Evolutionary conservation across 2,329 filamentous ascomycete genomes (phyloP), one percentile per base, ranked within the genome.

Genomic region (Tothia fuscella): DNA sequence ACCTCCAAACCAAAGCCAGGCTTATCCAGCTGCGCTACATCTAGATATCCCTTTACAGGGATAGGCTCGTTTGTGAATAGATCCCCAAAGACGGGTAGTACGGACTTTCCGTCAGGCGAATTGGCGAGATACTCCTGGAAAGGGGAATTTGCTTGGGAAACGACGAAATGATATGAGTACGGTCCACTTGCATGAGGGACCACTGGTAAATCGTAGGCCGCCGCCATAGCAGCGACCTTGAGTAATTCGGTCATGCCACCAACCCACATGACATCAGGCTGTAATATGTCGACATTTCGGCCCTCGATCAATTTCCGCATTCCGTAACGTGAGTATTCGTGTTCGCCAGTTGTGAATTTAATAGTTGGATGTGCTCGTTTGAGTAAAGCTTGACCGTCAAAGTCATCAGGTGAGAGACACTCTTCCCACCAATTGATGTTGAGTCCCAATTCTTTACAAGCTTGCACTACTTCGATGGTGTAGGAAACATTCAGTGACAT

Each of bases 81-180:
- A 52, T 93, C 83, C 26, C 88, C 88, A 60, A 95, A 95, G 5
- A 95, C 88, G 2, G 88, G 88, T 47, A 89, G 66, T 14, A 95
- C 88, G 47, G 78, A 87, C 67, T 86, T 84, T 37, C 88, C 88
- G 53, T 95, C 87, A 1, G 87, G 76, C 2, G 86, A 93, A 65
- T 94, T 94, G 51, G 88, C 88, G 19, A 95, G 73, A 56, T 95
- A 95, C 63, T 95, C 88, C 61, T 95, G 88, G 72, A 95, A 95
- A 4, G 88, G 88, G 12, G 82, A 84, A 65, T 94, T 93, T 48
- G 84, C 77, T 63, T 95, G 88, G 33, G 86, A 93, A 47, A 94
- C 80, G 50, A 94, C 88, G 57, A 93, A 95, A 64, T 95, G 88
- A 64, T 95, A 95, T 54, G 84, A 91, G 67, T 95, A 95, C 3